Evolutionary conservation across 2,329 filamentous ascomycete species (phyloP).

Genomic region (Pseudopyrenochaeta lycopersici): DNA sequence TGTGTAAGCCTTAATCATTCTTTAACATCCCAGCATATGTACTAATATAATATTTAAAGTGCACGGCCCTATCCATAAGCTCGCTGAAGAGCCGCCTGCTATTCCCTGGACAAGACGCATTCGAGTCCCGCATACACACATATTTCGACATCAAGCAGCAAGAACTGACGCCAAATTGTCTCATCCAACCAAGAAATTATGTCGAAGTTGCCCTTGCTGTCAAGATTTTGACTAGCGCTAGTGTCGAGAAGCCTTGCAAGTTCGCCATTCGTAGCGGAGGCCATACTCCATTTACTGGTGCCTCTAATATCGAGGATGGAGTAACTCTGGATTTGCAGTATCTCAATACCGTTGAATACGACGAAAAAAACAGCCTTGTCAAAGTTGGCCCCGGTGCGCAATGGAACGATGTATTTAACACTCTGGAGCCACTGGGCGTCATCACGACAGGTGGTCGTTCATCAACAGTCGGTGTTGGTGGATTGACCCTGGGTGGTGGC

Average conservation of each 20-base stretch:
- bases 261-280: conserved; percentile 38
- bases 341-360: conserved; percentile 27
- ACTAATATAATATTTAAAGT: conserved; percentile 5
- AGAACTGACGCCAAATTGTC: conserved; percentile 28
- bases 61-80: conserved; percentile 9
- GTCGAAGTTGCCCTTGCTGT: conserved; percentile 28
- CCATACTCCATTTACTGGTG: conserved; percentile 33
- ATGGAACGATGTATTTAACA: conserved; percentile 36
- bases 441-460: conserved; percentile 36
- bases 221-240: conserved; percentile 17
- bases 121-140: conserved; percentile 17
- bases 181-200: conserved; percentile 28
- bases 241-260: conserved; percentile 14
- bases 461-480: conserved; percentile 14
- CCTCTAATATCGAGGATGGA: conserved; percentile 38
- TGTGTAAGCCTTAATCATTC: too few relatives aligned
- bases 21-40: too few relatives aligned
- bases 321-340: conserved; percentile 37
- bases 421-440: conserved; percentile 31
- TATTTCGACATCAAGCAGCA: conserved; percentile 36
- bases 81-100: conserved; percentile 18
- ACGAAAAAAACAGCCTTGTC: conserved; percentile 21
- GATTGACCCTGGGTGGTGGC: conserved; percentile 10
- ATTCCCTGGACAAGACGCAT: conserved; percentile 22
- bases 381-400: conserved; percentile 33